phyloP scores from a whole-genome alignment of 306 rosid species.

The Elaeagnus macrophylla region DNA sequence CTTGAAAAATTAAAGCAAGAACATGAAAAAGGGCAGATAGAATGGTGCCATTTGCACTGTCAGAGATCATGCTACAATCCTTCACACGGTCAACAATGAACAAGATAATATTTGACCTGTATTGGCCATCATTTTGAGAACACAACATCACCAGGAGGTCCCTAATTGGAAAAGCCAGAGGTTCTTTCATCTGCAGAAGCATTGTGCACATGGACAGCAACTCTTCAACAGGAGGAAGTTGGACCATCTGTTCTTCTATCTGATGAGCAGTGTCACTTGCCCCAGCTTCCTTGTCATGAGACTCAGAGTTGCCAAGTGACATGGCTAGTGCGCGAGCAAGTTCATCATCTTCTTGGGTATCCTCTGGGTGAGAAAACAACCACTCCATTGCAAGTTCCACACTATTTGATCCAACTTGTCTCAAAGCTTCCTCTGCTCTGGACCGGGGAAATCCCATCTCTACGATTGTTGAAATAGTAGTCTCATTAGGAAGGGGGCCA shows the following conservation, averaged over 20 bases:
- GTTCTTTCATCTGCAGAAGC: constrained; percentile 72
- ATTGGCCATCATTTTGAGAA: constrained; percentile 82
- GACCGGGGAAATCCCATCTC: constrained; percentile 95
- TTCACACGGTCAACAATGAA: constrained; percentile 67
- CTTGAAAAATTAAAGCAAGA: constrained; percentile 84
- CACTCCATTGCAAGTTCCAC: constrained; percentile 98
- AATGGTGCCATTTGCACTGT: constrained; percentile 38
- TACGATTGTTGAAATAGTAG: constrained; percentile 67
- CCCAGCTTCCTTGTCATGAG: constrained; percentile 56
- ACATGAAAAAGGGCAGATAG: constrained; percentile 84
- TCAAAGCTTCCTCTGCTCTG: constrained; percentile 90
- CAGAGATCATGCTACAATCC: constrained; percentile 46
- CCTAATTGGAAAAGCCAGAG: constrained; percentile 81
- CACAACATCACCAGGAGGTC: constrained; percentile 87
- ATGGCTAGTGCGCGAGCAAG: constrained; percentile 97
- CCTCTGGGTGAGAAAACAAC: constrained; percentile 91
- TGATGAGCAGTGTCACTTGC: constrained; percentile 37
- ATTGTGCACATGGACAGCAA: constrained; percentile 67
- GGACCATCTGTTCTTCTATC: constrained; percentile 72
- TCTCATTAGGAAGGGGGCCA: constrained; percentile 83
- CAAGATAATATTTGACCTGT: constrained; percentile 58
- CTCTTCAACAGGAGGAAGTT: constrained; percentile 80
- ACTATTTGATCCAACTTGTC: constrained; percentile 88
- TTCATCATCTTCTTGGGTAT: constrained; percentile 79
- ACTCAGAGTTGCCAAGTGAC: constrained; percentile 83